Percentiles rank a stretch among this genome's conserved stretches.
These are phyloP conservation scores for Acanthamoeba divionensis DNA, from an alignment of 208 protist species.

Conservation along the genomic window DNA sequence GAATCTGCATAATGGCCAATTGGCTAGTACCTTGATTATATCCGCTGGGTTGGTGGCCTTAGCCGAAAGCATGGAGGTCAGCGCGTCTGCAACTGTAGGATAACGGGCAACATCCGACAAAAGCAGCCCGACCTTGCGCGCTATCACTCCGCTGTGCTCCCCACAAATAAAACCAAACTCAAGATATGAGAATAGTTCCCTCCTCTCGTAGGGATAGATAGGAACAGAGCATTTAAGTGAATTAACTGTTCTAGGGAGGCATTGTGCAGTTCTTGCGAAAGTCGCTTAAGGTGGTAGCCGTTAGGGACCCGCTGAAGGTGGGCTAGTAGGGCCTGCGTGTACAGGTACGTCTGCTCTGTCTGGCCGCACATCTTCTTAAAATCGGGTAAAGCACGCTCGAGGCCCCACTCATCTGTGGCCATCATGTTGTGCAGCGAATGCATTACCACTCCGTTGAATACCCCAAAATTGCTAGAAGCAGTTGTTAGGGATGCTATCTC, in stretches of 20 bases:
- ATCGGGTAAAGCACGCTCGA: background rate
- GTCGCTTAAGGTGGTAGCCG: background rate
- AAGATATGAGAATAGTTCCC: too few species aligned
- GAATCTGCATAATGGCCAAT: background rate
- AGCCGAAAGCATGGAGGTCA: background rate
- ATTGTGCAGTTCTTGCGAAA: background rate
- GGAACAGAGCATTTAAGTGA: background rate
- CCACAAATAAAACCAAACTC: too few species aligned
- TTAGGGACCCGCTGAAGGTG: background rate
- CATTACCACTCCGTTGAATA: constrained; percentile 37
- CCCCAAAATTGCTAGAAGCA: constrained; percentile 35
- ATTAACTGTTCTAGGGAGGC: background rate
- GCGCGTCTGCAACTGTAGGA: background rate
- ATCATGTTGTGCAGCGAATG: background rate
- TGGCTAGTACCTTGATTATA: background rate
- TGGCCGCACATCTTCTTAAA: constrained; percentile 52
- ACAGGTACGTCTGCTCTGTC: constrained; percentile 51
- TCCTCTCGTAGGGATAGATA: too few species aligned
- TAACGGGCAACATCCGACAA: background rate
- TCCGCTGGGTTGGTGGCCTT: constrained; percentile 30
- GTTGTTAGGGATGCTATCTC: constrained; percentile 44
- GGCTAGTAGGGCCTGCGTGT: constrained; percentile 38
- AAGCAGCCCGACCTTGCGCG: background rate
- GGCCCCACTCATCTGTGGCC: background rate
- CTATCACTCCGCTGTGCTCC: background rate